Evolutionary conservation across 2,329 filamentous ascomycete species (phyloP).

Genomic region (Beauveria rudraprayagi): DNA sequence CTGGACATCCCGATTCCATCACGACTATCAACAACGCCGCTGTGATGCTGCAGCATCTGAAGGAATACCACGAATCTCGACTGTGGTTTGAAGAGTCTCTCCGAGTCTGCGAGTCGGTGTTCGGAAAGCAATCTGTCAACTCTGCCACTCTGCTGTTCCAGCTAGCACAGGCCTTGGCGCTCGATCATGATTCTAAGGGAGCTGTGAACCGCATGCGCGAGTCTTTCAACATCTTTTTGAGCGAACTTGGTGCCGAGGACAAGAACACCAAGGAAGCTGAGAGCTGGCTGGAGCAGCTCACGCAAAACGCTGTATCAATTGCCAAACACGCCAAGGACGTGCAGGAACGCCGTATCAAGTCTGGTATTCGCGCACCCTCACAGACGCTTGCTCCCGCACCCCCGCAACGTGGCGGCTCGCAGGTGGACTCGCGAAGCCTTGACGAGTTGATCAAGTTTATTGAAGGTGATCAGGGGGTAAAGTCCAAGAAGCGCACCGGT

Average conservation of each 20-base stretch:
- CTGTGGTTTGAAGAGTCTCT: slow-evolving; percentile 96
- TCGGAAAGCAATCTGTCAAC: slow-evolving; percentile 83
- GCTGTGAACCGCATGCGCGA: slow-evolving; percentile 92
- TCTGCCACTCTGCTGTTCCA: slow-evolving; percentile 95
- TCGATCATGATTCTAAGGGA: slow-evolving; percentile 91
- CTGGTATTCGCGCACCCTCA: slow-evolving; percentile 47
- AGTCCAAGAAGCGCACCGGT: slow-evolving; percentile 47
- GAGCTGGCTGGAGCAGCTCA: slow-evolving; percentile 92
- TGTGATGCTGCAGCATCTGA: slow-evolving; percentile 94
- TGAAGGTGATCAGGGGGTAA: slow-evolving; percentile 60
- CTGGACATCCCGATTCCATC: slow-evolving; percentile 92
- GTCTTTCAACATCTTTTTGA: slow-evolving; percentile 90
- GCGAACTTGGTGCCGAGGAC: slow-evolving; percentile 78
- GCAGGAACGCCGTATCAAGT: slow-evolving; percentile 63
- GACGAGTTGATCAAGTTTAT: slow-evolving; percentile 94
- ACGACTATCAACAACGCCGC: slow-evolving; percentile 98
- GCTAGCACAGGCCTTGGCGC: slow-evolving; percentile 84
- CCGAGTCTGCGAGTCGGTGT: slow-evolving; percentile 79
- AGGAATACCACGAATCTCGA: slow-evolving; percentile 89
- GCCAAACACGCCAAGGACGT: slow-evolving; percentile 89
- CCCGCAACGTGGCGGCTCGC: slow-evolving; percentile 21
- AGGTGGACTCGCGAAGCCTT: slow-evolving; percentile 72
- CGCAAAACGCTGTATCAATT: slow-evolving; percentile 87
- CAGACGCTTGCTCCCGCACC: slow-evolving; percentile 24
- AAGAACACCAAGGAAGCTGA: slow-evolving; percentile 98